Conservation (phyloP, 805 yeast species). For the Yamadazyma olivae region DNA sequence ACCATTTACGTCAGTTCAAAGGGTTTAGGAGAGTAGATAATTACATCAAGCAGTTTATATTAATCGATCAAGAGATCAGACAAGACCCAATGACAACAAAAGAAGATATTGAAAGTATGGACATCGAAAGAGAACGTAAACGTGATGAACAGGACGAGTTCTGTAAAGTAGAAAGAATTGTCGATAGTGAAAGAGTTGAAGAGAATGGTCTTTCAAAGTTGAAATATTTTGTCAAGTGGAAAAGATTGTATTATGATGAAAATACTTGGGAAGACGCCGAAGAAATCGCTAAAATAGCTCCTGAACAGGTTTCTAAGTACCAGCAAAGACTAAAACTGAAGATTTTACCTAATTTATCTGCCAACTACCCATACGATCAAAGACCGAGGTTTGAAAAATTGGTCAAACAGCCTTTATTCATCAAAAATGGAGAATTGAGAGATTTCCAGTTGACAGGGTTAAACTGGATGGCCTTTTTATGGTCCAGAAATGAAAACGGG, state of each 20-base stretch:
- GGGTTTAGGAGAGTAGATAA: slow-evolving; percentile 89
- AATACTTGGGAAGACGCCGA: slow-evolving; percentile 97
- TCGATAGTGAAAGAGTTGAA: slow-evolving; percentile 73
- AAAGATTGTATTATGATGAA: slow-evolving; percentile 86
- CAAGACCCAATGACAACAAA: slow-evolving; percentile 78
- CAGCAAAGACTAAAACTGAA: slow-evolving; percentile 81
- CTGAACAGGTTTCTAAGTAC: slow-evolving; percentile 76
- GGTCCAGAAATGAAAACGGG: slow-evolving; percentile 98
- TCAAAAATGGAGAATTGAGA: slow-evolving; percentile 87
- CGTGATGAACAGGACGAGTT: slow-evolving; percentile 81
- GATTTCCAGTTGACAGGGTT: slow-evolving; percentile 98
- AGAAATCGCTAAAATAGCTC: slow-evolving; percentile 79
- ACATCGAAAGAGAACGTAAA: slow-evolving; percentile 80
- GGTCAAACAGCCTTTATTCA: slow-evolving; percentile 79
- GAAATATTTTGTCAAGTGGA: slow-evolving; percentile 91
- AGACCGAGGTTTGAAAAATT: slow-evolving; percentile 91
- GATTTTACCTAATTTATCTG: slow-evolving; percentile 77
- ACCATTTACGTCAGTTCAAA: slow-evolving; percentile 46
- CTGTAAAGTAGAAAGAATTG: slow-evolving; percentile 85
- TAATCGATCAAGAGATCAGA: slow-evolving; percentile 72
- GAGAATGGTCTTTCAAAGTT: slow-evolving; percentile 62
- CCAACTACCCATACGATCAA: slow-evolving; percentile 61
- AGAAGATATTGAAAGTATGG: slow-evolving; percentile 93
- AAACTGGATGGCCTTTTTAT: slow-evolving; percentile 98
- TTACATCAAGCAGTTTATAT: slow-evolving; percentile 75